Evolutionary conservation across 371 early-diverging fungal genomes (phyloP).

Genomic region (Thermomucor indicae-seudaticae): DNA sequence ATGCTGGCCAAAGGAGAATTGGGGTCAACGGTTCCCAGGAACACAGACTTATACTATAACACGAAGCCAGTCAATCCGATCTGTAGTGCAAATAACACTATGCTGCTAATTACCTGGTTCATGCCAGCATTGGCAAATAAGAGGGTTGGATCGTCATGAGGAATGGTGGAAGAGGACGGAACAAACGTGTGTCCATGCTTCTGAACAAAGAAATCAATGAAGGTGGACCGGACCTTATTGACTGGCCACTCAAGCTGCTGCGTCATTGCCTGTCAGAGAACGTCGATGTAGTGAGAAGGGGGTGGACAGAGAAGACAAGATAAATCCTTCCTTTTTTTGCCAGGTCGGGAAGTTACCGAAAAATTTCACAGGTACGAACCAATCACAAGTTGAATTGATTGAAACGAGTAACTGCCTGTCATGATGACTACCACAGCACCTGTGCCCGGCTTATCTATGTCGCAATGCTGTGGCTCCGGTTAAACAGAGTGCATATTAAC

Average conservation of each 20-base stretch:
- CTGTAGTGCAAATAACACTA: not conserved
- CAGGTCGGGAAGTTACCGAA: too few species aligned
- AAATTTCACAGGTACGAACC: too few species aligned
- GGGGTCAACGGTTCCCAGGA: conserved; percentile 94
- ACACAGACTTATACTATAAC: conserved; percentile 93
- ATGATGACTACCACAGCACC: too few species aligned
- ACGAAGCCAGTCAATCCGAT: not conserved
- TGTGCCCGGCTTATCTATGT: too few species aligned
- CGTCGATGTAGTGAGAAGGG: not conserved
- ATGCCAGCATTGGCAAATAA: conserved; percentile 99
- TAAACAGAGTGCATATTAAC: too few species aligned
- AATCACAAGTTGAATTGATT: too few species aligned
- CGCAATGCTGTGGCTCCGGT: too few species aligned
- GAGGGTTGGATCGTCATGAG: conserved; percentile 96
- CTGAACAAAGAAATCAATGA: conserved; percentile 88
- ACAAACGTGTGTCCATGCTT: conserved; percentile 78
- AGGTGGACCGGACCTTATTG: conserved; percentile 81
- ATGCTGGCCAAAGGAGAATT: conserved; percentile 87
- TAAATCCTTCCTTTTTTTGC: too few species aligned
- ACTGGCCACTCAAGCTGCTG: conserved; percentile 67
- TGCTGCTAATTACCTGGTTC: conserved; percentile 78
- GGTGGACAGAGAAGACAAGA: not conserved
- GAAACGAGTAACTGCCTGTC: too few species aligned
- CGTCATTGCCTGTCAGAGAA: not conserved
- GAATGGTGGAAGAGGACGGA: conserved; percentile 92